Percentiles rank a stretch among this genome's conserved stretches.
Conservation (phyloP, 2,329 filamentous ascomycete genomes). For the Calonectria henricotiae region DNA sequence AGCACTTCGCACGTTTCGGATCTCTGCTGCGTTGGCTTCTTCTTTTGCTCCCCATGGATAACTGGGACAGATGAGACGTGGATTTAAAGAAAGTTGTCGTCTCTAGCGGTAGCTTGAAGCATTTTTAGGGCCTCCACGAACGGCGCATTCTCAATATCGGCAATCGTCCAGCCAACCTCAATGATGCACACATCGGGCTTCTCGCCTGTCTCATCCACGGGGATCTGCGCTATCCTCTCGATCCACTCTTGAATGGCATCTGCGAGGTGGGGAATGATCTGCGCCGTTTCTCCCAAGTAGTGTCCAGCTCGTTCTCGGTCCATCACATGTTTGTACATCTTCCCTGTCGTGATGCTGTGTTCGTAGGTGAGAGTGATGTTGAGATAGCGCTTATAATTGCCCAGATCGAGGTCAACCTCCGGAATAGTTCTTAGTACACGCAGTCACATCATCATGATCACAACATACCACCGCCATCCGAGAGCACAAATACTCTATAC, state of each 20-base stretch:
- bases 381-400: slow-evolving; percentile 79
- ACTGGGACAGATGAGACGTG: slow-evolving; percentile 92
- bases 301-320: slow-evolving; percentile 78
- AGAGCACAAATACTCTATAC: slow-evolving; percentile 90
- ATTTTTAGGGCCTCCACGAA: slow-evolving; percentile 92
- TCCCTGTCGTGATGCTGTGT: slow-evolving; percentile 98
- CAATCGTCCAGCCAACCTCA: slow-evolving; percentile 76
- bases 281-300: slow-evolving; percentile 80
- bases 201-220: slow-evolving; percentile 87
- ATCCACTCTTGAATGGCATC: slow-evolving; percentile 96
- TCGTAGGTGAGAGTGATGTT: slow-evolving; percentile 86
- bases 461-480: slow-evolving; percentile 69
- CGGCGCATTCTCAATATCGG: slow-evolving; percentile 89
- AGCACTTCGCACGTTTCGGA: slow-evolving; percentile 86
- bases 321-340: slow-evolving; percentile 93
- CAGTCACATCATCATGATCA: neutral
- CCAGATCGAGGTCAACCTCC: slow-evolving; percentile 69
- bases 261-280: slow-evolving; percentile 86
- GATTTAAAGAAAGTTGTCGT: slow-evolving; percentile 89
- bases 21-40: slow-evolving; percentile 96
- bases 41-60: slow-evolving; percentile 84
- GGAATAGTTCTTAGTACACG: neutral
- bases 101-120: slow-evolving; percentile 80
- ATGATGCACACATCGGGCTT: slow-evolving; percentile 94
- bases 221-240: slow-evolving; percentile 85